Percentiles rank a stretch among this genome's conserved stretches.
These are phyloP conservation scores for Wickerhamiella lipophila DNA, from an alignment of 805 yeast genomes.

Conservation along the genomic window DNA sequence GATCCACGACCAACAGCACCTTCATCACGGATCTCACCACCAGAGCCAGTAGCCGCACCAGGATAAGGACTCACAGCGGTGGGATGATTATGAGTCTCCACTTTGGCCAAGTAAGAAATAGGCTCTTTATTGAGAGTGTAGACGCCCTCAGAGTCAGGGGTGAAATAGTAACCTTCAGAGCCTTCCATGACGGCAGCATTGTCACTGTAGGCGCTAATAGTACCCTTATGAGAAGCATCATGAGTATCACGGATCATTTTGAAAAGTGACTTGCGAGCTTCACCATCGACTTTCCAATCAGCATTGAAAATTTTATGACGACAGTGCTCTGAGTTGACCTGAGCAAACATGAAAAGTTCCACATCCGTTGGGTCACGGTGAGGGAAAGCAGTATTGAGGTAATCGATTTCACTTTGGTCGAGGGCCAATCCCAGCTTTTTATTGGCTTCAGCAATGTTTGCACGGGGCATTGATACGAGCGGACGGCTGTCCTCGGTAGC, in stretches of 20 bases:
- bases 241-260: slow-evolving; percentile 95
- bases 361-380: slow-evolving; percentile 93
- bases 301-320: slow-evolving; percentile 98
- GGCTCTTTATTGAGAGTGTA: slow-evolving; percentile 67
- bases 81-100: slow-evolving; percentile 98
- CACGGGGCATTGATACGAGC: slow-evolving; percentile 43
- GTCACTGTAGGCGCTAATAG: slow-evolving; percentile 90
- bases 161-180: slow-evolving; percentile 56
- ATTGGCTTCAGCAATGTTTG: slow-evolving; percentile 63
- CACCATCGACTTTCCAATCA: slow-evolving; percentile 90
- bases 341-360: slow-evolving; percentile 97
- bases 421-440: slow-evolving; percentile 82
- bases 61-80: slow-evolving; percentile 98
- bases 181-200: slow-evolving; percentile 95
- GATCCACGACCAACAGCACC: slow-evolving; percentile 99
- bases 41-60: slow-evolving; percentile 99
- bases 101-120: slow-evolving; percentile 84
- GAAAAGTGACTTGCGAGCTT: slow-evolving; percentile 61
- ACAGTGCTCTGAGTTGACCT: slow-evolving; percentile 98
- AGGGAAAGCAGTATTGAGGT: slow-evolving; percentile 71
- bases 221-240: slow-evolving; percentile 60
- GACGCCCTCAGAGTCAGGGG: slow-evolving; percentile 63
- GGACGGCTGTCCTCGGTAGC: slow-evolving; percentile 74
- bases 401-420: slow-evolving; percentile 85
- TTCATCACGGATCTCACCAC: slow-evolving; percentile 99